These are phyloP conservation scores for Trifolium fragiferum DNA, from an alignment of 306 rosid genomes.

Conservation along the genomic window DNA sequence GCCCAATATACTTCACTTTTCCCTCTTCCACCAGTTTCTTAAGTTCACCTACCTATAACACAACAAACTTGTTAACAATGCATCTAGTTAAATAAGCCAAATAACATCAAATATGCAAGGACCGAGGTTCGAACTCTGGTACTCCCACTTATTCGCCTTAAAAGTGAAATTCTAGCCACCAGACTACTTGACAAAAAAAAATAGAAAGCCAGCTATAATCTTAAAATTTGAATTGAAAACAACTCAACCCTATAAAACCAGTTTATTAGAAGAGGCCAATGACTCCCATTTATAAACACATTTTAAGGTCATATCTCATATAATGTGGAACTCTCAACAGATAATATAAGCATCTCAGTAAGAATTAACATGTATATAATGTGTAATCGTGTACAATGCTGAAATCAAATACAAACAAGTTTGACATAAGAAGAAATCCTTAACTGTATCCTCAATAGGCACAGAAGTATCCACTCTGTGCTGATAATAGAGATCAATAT, in stretches of 20 bases:
- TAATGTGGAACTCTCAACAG: background rate
- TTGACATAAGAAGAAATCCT: background rate
- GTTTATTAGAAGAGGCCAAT: no score
- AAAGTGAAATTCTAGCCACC: no score
- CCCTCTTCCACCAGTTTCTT: constrained; percentile 88
- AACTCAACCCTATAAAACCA: no score
- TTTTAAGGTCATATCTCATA: no score
- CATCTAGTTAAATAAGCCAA: background rate
- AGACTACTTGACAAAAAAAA: no score
- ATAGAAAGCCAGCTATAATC: no score
- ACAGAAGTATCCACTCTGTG: constrained; percentile 57
- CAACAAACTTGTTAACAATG: background rate
- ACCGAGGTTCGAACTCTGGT: no score
- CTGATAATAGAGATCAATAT: constrained; percentile 82
- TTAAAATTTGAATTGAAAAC: background rate
- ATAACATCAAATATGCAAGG: no score
- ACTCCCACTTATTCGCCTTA: no score
- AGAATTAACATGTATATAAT: background rate
- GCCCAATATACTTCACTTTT: constrained; percentile 69
- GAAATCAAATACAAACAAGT: background rate
- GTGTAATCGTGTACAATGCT: background rate
- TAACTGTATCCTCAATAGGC: constrained; percentile 76
- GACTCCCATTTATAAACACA: no score
- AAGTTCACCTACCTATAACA: constrained; percentile 65
- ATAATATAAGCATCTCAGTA: background rate